Conservation (phyloP, 2,329 filamentous ascomycete genomes). For the Bipolaris cookei region DNA sequence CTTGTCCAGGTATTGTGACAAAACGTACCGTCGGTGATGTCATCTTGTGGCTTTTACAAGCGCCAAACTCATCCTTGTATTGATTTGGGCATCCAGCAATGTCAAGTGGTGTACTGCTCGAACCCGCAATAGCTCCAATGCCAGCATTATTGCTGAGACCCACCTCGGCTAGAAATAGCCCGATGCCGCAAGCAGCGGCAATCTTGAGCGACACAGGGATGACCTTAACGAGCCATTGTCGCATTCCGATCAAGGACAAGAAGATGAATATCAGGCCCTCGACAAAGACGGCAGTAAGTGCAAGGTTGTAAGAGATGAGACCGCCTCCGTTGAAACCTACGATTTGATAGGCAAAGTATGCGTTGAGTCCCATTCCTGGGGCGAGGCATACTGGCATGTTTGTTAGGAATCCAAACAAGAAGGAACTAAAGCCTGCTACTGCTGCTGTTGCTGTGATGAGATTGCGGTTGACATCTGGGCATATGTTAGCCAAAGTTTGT, state of each 20-base stretch:
- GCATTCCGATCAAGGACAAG: slow-evolving; percentile 78
- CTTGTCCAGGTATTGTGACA: not conserved
- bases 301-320: slow-evolving; percentile 73
- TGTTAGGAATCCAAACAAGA: slow-evolving; percentile 80
- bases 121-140: slow-evolving; percentile 76
- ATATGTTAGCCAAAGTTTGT: not conserved
- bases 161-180: slow-evolving; percentile 77
- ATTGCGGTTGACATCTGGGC: slow-evolving; percentile 69
- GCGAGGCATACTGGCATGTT: slow-evolving; percentile 65
- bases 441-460: slow-evolving; percentile 84
- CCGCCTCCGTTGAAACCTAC: slow-evolving; percentile 79
- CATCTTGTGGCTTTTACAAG: slow-evolving; percentile 77
- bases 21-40: slow-evolving; percentile 67
- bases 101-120: slow-evolving; percentile 68
- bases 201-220: slow-evolving; percentile 86
- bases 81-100: slow-evolving; percentile 75
- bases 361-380: slow-evolving; percentile 66
- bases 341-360: slow-evolving; percentile 83
- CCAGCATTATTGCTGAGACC: slow-evolving; percentile 80
- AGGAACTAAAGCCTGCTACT: slow-evolving; percentile 76
- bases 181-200: slow-evolving; percentile 84
- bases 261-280: slow-evolving; percentile 86
- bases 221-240: slow-evolving; percentile 84
- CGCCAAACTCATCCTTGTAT: slow-evolving; percentile 54
- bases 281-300: slow-evolving; percentile 84